Conservation (phyloP, 768 basidiomycete species). For the Lentinus tigrinus region DNA sequence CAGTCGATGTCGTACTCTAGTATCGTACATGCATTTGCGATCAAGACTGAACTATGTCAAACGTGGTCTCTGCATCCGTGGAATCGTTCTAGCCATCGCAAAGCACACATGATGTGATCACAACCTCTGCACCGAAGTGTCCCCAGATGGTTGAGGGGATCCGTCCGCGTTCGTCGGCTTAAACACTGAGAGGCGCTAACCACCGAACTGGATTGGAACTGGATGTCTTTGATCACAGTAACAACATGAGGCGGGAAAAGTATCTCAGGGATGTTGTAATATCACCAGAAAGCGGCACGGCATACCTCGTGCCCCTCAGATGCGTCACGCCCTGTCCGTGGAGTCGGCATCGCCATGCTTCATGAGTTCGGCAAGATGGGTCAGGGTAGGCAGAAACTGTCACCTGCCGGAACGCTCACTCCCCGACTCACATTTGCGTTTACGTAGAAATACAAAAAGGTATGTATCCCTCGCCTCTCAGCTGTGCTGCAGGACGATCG, state of each 20-base stretch:
- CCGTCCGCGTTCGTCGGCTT: background rate
- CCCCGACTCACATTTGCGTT: background rate
- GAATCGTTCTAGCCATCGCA: too few species aligned
- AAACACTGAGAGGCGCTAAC: background rate
- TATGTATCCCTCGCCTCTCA: background rate
- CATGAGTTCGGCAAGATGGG: too few species aligned
- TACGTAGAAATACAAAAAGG: background rate
- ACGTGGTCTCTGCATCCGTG: background rate
- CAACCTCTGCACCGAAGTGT: background rate
- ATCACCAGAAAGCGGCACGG: too few species aligned
- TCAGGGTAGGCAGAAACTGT: too few species aligned
- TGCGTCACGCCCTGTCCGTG: too few species aligned
- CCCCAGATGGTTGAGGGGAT: background rate
- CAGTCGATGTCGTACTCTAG: too few species aligned
- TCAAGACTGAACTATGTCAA: conserved; percentile 1
- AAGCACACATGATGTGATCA: background rate
- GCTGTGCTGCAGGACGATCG: background rate
- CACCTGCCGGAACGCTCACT: background rate
- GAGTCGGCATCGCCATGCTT: too few species aligned
- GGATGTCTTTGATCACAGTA: too few species aligned
- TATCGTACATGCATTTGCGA: background rate
- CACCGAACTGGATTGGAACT: too few species aligned
- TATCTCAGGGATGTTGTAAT: too few species aligned
- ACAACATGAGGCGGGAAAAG: too few species aligned
- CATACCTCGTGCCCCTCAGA: too few species aligned